Percentiles rank a stretch among this genome's conserved stretches.
Conservation (phyloP, 805 yeast genomes). For the Starmerella riodocensis region DNA sequence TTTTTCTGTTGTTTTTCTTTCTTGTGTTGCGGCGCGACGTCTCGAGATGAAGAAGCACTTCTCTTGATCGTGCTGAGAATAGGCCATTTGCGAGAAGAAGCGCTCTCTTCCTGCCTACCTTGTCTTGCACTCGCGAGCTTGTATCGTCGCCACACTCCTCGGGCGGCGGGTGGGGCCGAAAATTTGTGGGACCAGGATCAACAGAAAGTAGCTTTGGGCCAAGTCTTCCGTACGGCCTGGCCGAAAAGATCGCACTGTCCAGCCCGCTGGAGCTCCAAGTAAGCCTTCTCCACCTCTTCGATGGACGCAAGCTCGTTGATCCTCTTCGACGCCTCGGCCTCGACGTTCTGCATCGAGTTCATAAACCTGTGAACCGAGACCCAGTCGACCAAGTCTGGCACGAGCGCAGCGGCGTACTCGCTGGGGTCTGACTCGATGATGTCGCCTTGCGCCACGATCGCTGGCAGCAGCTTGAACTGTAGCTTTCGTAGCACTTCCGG, state of each 20-base stretch:
- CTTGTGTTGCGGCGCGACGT: too few relatives aligned
- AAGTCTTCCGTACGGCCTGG: slow-evolving; percentile 9
- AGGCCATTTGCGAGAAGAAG: too few relatives aligned
- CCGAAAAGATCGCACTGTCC: slow-evolving; percentile 12
- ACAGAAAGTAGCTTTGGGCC: slow-evolving; percentile 17
- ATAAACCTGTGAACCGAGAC: slow-evolving; percentile 18
- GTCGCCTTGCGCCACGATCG: slow-evolving; percentile 20
- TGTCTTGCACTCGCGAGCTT: too few relatives aligned
- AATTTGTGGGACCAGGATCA: background rate
- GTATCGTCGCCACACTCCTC: too few relatives aligned
- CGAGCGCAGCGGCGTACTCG: slow-evolving; percentile 21
- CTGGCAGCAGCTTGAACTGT: slow-evolving; percentile 22
- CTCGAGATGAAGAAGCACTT: too few relatives aligned
- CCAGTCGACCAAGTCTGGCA: slow-evolving; percentile 23
- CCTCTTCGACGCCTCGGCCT: slow-evolving; percentile 7
- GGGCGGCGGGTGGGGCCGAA: too few relatives aligned
- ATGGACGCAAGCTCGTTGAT: slow-evolving; percentile 3
- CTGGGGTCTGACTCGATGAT: slow-evolving; percentile 17
- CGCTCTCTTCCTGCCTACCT: too few relatives aligned
- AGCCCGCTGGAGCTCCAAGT: slow-evolving; percentile 10
- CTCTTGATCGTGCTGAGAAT: too few relatives aligned
- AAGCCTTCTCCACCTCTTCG: slow-evolving; percentile 7
- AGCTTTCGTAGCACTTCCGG: slow-evolving; percentile 33
- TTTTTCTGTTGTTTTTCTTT: too few relatives aligned
- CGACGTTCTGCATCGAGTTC: slow-evolving; percentile 15